phyloP scores from a whole-genome alignment of 371 early-diverging fungal genomes.

The Gilbertella persicaria region DNA sequence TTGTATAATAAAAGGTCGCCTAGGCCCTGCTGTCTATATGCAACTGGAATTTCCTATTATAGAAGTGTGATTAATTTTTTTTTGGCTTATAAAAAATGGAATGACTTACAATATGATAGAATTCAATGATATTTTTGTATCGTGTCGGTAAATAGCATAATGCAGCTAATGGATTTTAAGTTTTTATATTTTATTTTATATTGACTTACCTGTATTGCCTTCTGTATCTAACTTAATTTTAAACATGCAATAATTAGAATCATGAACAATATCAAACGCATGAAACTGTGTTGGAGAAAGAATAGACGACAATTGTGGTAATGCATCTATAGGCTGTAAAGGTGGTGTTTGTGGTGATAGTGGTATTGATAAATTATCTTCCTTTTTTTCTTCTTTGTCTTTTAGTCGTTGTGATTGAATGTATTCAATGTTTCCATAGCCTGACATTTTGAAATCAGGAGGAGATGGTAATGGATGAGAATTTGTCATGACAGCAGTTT shows the following conservation, averaged over 20 bases:
- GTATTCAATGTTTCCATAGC: background rate
- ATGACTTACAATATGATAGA: conserved; percentile 23
- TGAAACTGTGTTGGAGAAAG: background rate
- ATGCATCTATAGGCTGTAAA: background rate
- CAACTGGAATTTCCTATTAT: conserved; percentile 30
- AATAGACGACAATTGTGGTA: background rate
- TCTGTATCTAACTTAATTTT: conserved; percentile 20
- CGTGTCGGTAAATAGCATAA: conserved; percentile 32
- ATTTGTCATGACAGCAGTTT: conserved; percentile 1
- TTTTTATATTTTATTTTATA: background rate
- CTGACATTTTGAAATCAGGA: background rate
- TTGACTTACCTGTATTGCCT: conserved; percentile 21
- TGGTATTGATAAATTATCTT: background rate
- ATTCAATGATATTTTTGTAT: conserved; percentile 25
- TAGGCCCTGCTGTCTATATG: conserved; percentile 27
- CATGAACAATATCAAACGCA: conserved; percentile 22
- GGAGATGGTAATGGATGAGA: background rate
- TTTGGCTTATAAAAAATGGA: background rate
- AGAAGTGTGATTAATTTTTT: background rate
- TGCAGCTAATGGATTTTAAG: conserved; percentile 17
- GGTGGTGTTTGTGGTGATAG: background rate
- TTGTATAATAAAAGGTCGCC: conserved; percentile 26
- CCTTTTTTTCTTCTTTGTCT: background rate
- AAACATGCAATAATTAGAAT: conserved; percentile 26
- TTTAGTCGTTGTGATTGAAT: background rate